Base-by-base conservation (phyloP, 352 stramenopile species). In the Globisporangium recalcitrans region DNA sequence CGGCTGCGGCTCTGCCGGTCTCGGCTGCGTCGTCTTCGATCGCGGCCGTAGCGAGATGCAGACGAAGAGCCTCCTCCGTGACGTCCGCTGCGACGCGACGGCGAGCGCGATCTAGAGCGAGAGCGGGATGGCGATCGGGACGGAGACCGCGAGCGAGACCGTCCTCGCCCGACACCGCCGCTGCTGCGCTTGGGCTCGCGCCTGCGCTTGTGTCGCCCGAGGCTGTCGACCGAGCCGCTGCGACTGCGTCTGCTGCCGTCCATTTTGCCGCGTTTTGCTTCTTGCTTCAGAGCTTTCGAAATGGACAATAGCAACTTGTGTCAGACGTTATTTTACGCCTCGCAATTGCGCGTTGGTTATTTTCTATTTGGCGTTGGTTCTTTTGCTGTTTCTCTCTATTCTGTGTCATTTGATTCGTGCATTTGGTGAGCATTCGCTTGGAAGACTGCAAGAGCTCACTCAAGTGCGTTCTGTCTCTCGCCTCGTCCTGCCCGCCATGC, bases 181-280 rank as follows among this genome's bases (percentile, higher is more conserved):
- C 44, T 16, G 40, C 26, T 29, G 11, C 48, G 51, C 29, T 52
- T 56, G 38, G 67, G 68, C 21, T 52, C 68, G 26, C 60, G 55
- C 19, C 57, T 53, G 24, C 63, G 58, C 29, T 61, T 53, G 32
- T 52, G 55, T 48, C 65, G 67, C 36, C 83, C 83, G 52, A 89
- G 70, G 60, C 76, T 89, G 70, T 92, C 83, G 27, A 89, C 55
- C 22, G 83, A 92, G 22, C 58, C 62, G 60, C 82, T 90, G 32
- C 80, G 74, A 51, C 77, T 83, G 13, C 79, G 79, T 16, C 60
- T 14, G 27, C 36, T 13, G 36, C 58, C 11, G 21, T 63, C 46
- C 47, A 58, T 63, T 38, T 14, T 34, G 19, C 48, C 26, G 0
- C 11, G 46, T 9, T 6, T 49, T n/a, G 5, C 16, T 14, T n/a